Evolutionary conservation across 2,329 filamentous ascomycete species (phyloP), one percentile per base, ranked within the genome.

Genomic region (Microthyrium microscopicum): DNA sequence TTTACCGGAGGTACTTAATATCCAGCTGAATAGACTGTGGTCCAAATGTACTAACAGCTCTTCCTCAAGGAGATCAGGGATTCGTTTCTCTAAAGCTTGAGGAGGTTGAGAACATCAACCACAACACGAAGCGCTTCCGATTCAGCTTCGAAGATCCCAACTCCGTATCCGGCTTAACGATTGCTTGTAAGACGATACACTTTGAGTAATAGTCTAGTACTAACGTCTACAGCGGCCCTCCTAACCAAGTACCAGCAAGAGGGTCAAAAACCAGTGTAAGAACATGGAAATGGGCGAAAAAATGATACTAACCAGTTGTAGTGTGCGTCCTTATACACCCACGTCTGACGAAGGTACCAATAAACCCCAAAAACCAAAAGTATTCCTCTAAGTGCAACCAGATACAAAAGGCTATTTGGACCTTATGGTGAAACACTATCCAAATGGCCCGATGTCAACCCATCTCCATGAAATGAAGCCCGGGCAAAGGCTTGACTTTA

Each of bases 121-220:
- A 85, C 68, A 95, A 95, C 67, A 91, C 84, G 47, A 95, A 95
- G 73, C 76, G 71, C 47, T 67, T 95, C 53, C 75, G 80, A 46
- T 95, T 98, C 60, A 73, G 77, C 48, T 73, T 95, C 27, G 81
- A 82, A 12, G 80, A 91, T 54, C 66, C 72, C 41, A 78, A 93
- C 53, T 72, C 77, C 58, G 77, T 92, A 34, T 87, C 81, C 38
- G 89, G 89, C 28, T 62, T 98, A 38, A 59, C 69, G 22, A 63
- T 93, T 41, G 74, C 87, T 37, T 93, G 82, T 68, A 46, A 42
- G 62, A 54, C 20, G 8, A 2, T 8, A 24, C 31, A 19, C 17
- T 31, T 12, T 26, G 6, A 12, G 15, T 17, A 3, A 11, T 5
- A 27, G 16, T 21, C 27, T 8, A 17, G 11, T 30, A 32, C 40